phyloP scores from a whole-genome alignment of 805 yeast species.

The Saccharomycopsis guyanensis region DNA sequence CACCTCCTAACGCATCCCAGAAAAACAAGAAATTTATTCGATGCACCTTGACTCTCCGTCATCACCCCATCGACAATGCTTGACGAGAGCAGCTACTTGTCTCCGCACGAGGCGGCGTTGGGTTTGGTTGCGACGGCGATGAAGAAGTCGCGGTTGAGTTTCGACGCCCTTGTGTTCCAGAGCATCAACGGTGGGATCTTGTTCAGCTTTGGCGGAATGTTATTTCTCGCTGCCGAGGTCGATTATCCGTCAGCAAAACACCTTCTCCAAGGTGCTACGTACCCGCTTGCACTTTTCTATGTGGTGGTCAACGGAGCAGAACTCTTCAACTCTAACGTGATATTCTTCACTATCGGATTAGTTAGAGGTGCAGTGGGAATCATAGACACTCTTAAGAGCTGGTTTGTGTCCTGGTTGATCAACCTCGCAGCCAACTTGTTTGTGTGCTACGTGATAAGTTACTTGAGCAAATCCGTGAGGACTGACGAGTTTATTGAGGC shows the following conservation, averaged over 20 bases:
- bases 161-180: slow-evolving; percentile 53
- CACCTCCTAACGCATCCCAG: too few species aligned
- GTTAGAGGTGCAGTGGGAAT: slow-evolving; percentile 63
- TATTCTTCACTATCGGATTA: slow-evolving; percentile 63
- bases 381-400: slow-evolving; percentile 54
- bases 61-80: too few species aligned
- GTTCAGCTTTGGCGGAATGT: slow-evolving; percentile 68
- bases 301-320: slow-evolving; percentile 73
- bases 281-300: slow-evolving; percentile 66
- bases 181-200: slow-evolving; percentile 64
- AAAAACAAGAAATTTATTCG: too few species aligned
- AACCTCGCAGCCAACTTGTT: slow-evolving; percentile 60
- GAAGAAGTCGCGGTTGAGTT: slow-evolving; percentile 67
- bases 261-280: slow-evolving; percentile 52
- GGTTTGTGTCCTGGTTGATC: slow-evolving; percentile 60
- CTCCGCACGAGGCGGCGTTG: slow-evolving; percentile 75
- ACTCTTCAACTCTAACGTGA: slow-evolving; percentile 63
- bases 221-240: slow-evolving; percentile 48
- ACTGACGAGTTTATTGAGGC: slow-evolving; percentile 38
- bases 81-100: slow-evolving; percentile 50
- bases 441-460: slow-evolving; percentile 56
- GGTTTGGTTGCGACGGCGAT: slow-evolving; percentile 81
- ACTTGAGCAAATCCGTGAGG: slow-evolving; percentile 43
- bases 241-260: slow-evolving; percentile 44
- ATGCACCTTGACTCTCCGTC: too few species aligned